These are phyloP conservation scores for Amanita inopinata DNA, from an alignment of 768 basidiomycete species.

Conservation along the genomic window DNA sequence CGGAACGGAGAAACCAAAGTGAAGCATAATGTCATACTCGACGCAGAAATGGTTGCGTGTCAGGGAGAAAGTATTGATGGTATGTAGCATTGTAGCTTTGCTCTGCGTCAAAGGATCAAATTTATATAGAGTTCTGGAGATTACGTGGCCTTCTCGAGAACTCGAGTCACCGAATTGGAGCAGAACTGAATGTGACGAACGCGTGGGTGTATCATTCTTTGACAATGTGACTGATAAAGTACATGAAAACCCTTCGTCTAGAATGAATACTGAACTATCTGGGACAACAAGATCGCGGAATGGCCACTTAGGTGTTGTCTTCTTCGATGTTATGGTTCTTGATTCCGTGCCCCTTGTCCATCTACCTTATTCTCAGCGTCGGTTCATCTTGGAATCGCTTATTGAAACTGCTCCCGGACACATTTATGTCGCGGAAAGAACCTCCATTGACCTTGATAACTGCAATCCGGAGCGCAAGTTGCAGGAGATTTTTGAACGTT, in stretches of 20 bases:
- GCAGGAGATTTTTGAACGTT: constrained; percentile 36
- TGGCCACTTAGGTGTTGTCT: constrained; percentile 69
- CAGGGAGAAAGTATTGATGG: constrained; percentile 66
- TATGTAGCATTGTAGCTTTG: constrained; percentile 28
- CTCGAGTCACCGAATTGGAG: constrained; percentile 25
- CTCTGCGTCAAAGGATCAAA: background rate
- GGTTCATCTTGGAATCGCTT: constrained; percentile 48
- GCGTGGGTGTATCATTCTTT: no score
- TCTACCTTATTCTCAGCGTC: constrained; percentile 47
- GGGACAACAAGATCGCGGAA: constrained; percentile 24
- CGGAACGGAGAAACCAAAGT: constrained; percentile 12
- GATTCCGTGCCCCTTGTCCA: constrained; percentile 50
- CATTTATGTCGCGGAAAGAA: constrained; percentile 53
- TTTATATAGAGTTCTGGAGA: constrained; percentile 61
- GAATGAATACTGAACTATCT: no score
- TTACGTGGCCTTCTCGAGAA: constrained; percentile 53
- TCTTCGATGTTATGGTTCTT: constrained; percentile 77
- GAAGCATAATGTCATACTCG: constrained; percentile 40
- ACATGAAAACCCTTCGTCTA: no score
- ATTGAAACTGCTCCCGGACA: constrained; percentile 47
- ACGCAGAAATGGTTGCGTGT: constrained; percentile 90
- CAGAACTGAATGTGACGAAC: constrained; percentile 9
- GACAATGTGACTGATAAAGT: no score
- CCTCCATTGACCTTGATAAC: constrained; percentile 30
- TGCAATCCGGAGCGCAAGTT: constrained; percentile 19